Percentiles rank a stretch among this genome's conserved stretches.
Evolutionary conservation across 345 rosid genomes (phyloP).

Genomic region (Populus deltoides): DNA sequence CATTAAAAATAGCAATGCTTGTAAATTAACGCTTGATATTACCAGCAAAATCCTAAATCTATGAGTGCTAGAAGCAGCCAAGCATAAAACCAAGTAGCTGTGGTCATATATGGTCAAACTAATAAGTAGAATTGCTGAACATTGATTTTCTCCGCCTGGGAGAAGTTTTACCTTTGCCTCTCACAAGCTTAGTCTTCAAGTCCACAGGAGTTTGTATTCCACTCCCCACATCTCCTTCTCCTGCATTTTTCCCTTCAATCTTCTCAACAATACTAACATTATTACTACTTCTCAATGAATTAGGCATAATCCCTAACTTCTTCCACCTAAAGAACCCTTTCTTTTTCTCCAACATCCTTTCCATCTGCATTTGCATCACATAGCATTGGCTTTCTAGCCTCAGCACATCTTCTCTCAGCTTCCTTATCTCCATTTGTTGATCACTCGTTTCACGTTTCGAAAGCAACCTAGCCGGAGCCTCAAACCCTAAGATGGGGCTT

Average conservation of each 20-base stretch:
- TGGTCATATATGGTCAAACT: not conserved
- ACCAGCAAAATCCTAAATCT: not conserved
- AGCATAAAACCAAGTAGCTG: not conserved
- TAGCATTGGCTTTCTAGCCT: conserved; percentile 60
- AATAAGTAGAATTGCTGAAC: not conserved
- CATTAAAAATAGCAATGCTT: no score
- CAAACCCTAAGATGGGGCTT: conserved; percentile 45
- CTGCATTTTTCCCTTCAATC: conserved; percentile 33
- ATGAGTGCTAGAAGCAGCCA: not conserved
- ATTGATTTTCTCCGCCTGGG: conserved; percentile 62
- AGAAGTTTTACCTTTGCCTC: conserved; percentile 45
- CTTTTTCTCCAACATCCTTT: conserved; percentile 64
- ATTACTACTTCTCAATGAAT: conserved; percentile 31
- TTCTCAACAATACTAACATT: conserved; percentile 35
- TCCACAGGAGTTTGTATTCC: conserved; percentile 56
- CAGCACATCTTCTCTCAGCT: conserved; percentile 58
- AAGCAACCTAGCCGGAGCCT: conserved; percentile 43
- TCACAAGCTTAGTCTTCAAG: conserved; percentile 54
- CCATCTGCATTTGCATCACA: conserved; percentile 58
- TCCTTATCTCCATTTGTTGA: conserved; percentile 61
- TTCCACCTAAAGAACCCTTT: conserved; percentile 76
- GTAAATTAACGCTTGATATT: no score
- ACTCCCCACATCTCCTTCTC: conserved; percentile 29
- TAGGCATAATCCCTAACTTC: conserved; percentile 50
- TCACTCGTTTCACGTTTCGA: conserved; percentile 66